Base-by-base conservation (phyloP, 2,329 filamentous ascomycete species). In the Colletotrichum agaves region DNA sequence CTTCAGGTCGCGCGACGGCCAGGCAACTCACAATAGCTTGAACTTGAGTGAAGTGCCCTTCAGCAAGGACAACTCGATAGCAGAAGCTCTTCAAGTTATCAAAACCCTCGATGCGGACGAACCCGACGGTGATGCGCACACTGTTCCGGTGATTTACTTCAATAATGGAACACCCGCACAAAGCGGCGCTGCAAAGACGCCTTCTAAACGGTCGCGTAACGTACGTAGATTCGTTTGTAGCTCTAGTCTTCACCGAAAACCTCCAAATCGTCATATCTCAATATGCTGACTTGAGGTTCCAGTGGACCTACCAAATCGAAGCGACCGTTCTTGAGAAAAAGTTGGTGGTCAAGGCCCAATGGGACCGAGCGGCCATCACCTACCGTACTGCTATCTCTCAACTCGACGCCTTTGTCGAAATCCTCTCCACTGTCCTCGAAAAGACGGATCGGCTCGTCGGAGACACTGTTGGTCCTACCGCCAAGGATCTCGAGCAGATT, bases 401-500 rank as follows among this genome's bases (percentile, higher is more conserved):
- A 15, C 69, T 74, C 44, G 63, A 69, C 27, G 63, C 69, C 37
- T 73, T 74, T 53, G 27, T 72, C 21, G 71, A 70, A 35, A 70
- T 73, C 21, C 61, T 73, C 17, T 47, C 53, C 12, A 66, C 63
- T 10, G 70, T 72, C 31, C 50, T 73, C 33, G 46, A 71, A n/a
- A 59, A 65, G 23, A 61, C 68, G 5, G 37, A 66, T 33, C 69
- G 35, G 17, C 50, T 50, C 33, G 47, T 71, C 41, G 58, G 58
- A 12, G 62, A 70, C 41, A 64, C 69, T 5, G 63, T 69, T 27
- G 57, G 64, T n/a, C 69, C 77, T 47, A 72, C 74, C 5, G 39
- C 71, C 33, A 74, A 78, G 23, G 80, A 85, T 66, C 72, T 84
- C 17, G 75, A 80, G 13, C 80, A 82, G 67, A 73, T 86, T 55